Evolutionary conservation across 2,329 filamentous ascomycete species (phyloP), one percentile per base, ranked within the genome.

Genomic region (Hansfordia pulvinata): DNA sequence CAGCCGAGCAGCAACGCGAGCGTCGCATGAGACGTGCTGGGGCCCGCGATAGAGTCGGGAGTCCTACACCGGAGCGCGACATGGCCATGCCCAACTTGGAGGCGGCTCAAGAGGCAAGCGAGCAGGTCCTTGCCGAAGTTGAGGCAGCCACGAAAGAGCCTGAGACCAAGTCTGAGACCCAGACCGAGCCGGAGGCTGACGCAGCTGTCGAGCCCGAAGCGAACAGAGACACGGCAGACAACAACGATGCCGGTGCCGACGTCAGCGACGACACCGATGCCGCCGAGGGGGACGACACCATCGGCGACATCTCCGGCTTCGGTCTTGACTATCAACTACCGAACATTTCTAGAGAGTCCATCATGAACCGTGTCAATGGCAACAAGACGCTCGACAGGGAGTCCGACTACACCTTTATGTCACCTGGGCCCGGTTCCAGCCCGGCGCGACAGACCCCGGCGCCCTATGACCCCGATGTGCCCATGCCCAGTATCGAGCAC

Each of bases 291-390:
- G 70, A 75, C 12, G 68, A 75, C 29, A 62, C 64, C 3, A 44
- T 74, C 22, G 71, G 68, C 23, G 72, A 79, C 29, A 49, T 76
- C 39, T 65, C 67, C 28, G 54, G 64, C 8, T 50, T 76, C 30
- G 61, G 67, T 41, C 45, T 49, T 33, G 69, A 76, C 31, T 78
- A 77, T 39, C 64, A 78, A 36, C 56, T 78, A 10, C 82, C 80
- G 8, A 78, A 78, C 29, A 93, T 96, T 44, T 94, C 88, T 7
- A 73, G 88, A 19, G 90, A 96, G 48, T 93, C 86, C 0, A 96
- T 96, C 39, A 61, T 96, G 41, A 76, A 82, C 28, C 84, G 88
- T 35, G 77, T 94, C 29, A 83, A 90, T 47, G 82, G 65, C 24
- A 66, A 62, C 39, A 54, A 62, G 33, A 39, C 52, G 25, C 60